Evolutionary conservation across 2,329 filamentous ascomycete genomes (phyloP).

Genomic region (Alternaria sp.): DNA sequence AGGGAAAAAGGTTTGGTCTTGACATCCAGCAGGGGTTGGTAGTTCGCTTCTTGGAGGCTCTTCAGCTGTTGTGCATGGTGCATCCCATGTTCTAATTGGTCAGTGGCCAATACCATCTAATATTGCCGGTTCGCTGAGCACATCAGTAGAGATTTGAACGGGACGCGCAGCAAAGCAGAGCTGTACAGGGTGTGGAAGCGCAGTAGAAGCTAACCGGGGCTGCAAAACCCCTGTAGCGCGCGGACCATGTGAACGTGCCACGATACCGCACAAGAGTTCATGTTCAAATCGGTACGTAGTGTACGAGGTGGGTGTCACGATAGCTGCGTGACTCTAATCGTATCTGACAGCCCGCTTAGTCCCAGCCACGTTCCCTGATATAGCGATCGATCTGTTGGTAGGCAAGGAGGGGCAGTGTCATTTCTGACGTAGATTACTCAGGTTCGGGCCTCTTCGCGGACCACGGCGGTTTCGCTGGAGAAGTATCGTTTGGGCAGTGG

Average conservation of each 20-base stretch:
- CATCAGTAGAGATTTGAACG: slow-evolving; percentile 17
- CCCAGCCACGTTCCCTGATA: slow-evolving; percentile 38
- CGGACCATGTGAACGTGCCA: slow-evolving; percentile 19
- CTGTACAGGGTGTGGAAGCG: slow-evolving; percentile 5
- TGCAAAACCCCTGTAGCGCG: slow-evolving; percentile 17
- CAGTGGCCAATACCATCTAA: slow-evolving; percentile 20
- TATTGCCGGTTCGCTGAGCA: slow-evolving; percentile 24
- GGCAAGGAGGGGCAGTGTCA: slow-evolving; percentile 23
- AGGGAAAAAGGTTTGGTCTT: slow-evolving; percentile 36
- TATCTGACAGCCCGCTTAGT: slow-evolving; percentile 34
- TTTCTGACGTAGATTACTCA: slow-evolving; percentile 34
- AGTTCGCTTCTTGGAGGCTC: slow-evolving; percentile 39
- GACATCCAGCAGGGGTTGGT: slow-evolving; percentile 36
- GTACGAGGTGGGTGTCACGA: slow-evolving; percentile 20
- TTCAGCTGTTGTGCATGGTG: slow-evolving; percentile 38
- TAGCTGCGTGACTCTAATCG: slow-evolving; percentile 29
- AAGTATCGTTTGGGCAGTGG: slow-evolving; percentile 8
- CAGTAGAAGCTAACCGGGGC: slow-evolving; percentile 11
- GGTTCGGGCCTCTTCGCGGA: slow-evolving; percentile 19
- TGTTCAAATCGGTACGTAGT: slow-evolving; percentile 24
- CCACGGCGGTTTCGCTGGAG: slow-evolving; percentile 3
- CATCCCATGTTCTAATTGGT: slow-evolving; percentile 32
- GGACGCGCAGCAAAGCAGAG: slow-evolving; percentile 11
- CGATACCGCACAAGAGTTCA: slow-evolving; percentile 18
- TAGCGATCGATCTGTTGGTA: slow-evolving; percentile 22